Evolutionary conservation across 1,284 basidiomycete species (phyloP).

Genomic region (Microstroma glucosiphilum): DNA sequence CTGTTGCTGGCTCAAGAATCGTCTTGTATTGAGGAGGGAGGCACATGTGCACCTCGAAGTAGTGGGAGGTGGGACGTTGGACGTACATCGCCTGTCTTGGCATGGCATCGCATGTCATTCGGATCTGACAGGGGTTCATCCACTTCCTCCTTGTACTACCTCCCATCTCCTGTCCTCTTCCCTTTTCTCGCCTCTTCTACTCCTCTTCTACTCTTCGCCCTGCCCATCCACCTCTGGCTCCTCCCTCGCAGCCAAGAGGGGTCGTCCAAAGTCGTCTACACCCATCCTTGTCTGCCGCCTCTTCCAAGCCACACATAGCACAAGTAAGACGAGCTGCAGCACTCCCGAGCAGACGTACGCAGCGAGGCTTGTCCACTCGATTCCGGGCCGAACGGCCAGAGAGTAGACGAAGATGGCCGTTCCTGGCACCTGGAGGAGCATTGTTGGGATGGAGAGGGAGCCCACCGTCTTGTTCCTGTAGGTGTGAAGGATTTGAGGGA

Average conservation of each 20-base stretch:
- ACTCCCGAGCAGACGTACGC: constrained; percentile 75
- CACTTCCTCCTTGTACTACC: no score
- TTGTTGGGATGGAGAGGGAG: constrained; percentile 84
- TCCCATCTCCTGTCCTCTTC: no score
- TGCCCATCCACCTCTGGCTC: neutral
- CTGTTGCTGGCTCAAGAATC: no score
- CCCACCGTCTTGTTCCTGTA: constrained; percentile 74
- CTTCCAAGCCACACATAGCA: constrained; percentile 52
- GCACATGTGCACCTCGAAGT: no score
- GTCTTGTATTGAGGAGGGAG: no score
- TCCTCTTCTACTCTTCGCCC: neutral
- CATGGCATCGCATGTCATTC: no score
- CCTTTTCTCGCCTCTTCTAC: neutral
- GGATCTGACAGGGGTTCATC: no score
- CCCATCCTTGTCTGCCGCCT: constrained; percentile 62
- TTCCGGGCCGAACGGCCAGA: constrained; percentile 44
- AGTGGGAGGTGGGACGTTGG: no score
- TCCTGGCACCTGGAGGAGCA: constrained; percentile 90
- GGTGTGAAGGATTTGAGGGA: constrained; percentile 78
- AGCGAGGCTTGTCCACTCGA: constrained; percentile 34
- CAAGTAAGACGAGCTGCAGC: constrained; percentile 75
- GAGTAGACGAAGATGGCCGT: constrained; percentile 79
- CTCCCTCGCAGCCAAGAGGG: constrained; percentile 51
- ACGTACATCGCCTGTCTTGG: no score
- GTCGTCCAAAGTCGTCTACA: constrained; percentile 87